Base-by-base conservation (phyloP, 371 early-diverging fungal species). In the Capniomyces stellatus region DNA sequence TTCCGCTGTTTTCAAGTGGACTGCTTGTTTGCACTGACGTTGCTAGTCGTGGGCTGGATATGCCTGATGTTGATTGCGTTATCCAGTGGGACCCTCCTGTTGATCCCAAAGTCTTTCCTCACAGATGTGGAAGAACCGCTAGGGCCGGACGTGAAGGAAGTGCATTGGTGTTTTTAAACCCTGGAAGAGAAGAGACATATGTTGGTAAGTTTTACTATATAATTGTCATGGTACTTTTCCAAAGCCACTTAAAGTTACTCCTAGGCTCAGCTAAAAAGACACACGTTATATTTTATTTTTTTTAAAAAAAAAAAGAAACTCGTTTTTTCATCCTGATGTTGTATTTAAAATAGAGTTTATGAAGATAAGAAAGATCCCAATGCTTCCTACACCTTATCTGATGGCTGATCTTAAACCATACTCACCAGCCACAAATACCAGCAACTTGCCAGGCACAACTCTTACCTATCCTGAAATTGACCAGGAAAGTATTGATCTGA, bases 91-190 rank as follows among this genome's bases (percentile, higher is more conserved):
- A 96, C 54, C 83, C 95, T 22, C 97, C 98, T 1, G 89, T 88
- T 54, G 98, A 98, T 54, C 93, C 95, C 8, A 89, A 89, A 64
- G 83, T 81, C 13, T 96, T 98, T 64, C 75, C 92, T 0, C 99
- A 99, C 74, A 76, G 99, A n/a, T 94, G 93, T 63, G 99, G 99
- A 4, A 77, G 99, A 56, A 92, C 98, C 0, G 99, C 92, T 3
- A 74, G 99, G 46, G 82, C 83, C 10, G 98, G 97, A 0, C 73
- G 85, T 24, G 67, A 73, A 25, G 99, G 99, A 12, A 75, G 74
- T 42, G 92, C 96, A 2, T 72, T 93, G 0, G 82, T 89, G 10
- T 78, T 92, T 24, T 68, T 95, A 46, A 75, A 72, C 4, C 70
- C 70, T 22, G 79, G 85, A 4, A 68, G 81, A n/a, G 97, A 96